Conservation (phyloP, 2,329 filamentous ascomycete species). For the Chaetomium globosum region DNA sequence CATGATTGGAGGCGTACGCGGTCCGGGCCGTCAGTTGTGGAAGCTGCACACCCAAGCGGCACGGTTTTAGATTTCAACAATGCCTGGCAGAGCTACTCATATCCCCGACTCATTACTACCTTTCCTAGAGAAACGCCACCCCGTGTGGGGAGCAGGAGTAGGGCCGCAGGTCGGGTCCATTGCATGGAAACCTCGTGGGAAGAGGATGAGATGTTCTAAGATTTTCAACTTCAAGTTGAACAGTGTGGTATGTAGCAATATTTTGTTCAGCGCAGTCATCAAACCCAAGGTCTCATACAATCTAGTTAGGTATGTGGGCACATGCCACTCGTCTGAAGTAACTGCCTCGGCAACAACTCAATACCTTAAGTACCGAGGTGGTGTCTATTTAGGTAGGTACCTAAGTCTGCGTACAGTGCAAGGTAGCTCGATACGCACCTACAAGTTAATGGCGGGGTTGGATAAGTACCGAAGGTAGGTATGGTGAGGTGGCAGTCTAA, state of each 20-base stretch:
- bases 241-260: background rate
- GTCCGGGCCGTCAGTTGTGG: background rate
- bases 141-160: background rate
- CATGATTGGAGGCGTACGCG: background rate
- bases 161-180: background rate
- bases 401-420: background rate
- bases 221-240: background rate
- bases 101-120: background rate
- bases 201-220: background rate
- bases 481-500: background rate
- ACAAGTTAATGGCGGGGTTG: background rate
- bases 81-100: background rate
- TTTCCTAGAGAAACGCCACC: background rate
- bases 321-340: background rate
- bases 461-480: background rate
- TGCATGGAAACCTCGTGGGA: constrained; percentile 4
- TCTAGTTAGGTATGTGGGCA: background rate
- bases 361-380: no score
- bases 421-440: background rate
- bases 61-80: background rate
- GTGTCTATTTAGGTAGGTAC: background rate
- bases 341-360: background rate
- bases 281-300: background rate
- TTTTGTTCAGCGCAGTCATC: background rate
- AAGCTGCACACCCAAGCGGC: background rate